These are phyloP conservation scores for Eleusine coracana DNA, from an alignment of 176 grass and related monocot species.

Conservation along the genomic window DNA sequence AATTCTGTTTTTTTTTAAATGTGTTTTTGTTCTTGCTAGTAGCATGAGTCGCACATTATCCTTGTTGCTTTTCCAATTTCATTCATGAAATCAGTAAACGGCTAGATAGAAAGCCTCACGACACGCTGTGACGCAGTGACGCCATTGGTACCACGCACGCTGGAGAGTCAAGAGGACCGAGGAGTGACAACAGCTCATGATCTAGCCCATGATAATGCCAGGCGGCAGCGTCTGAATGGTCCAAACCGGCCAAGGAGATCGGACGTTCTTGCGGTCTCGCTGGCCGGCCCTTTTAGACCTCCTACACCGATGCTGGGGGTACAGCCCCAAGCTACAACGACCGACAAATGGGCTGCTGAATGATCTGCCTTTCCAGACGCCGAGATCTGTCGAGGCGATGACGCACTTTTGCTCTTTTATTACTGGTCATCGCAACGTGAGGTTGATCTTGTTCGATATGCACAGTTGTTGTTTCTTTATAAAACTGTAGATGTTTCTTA, in stretches of 20 bases:
- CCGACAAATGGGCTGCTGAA: constrained; percentile 38
- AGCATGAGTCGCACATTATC: background rate
- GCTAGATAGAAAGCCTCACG: too few species aligned
- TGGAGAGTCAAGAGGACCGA: too few species aligned
- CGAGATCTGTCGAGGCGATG: constrained; percentile 5
- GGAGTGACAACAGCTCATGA: constrained; percentile 17
- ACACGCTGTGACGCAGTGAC: background rate
- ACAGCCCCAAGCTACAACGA: constrained; percentile 17
- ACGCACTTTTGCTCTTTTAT: background rate
- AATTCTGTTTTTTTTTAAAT: too few species aligned
- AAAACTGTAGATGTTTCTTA: too few species aligned
- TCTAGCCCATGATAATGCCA: background rate
- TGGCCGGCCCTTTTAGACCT: constrained; percentile 3
- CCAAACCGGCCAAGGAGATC: constrained; percentile 11
- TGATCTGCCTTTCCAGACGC: constrained; percentile 40
- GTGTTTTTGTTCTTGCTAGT: background rate
- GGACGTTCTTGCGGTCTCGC: constrained; percentile 14
- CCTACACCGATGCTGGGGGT: background rate
- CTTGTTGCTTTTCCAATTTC: background rate
- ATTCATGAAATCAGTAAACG: too few species aligned
- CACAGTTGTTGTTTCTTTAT: background rate
- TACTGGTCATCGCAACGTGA: background rate
- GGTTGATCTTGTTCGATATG: background rate
- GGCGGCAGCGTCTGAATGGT: background rate
- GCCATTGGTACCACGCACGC: background rate